Evolutionary conservation across 2,329 filamentous ascomycete genomes (phyloP), one percentile per base, ranked within the genome.

Genomic region (Escovopsis sp.): DNA sequence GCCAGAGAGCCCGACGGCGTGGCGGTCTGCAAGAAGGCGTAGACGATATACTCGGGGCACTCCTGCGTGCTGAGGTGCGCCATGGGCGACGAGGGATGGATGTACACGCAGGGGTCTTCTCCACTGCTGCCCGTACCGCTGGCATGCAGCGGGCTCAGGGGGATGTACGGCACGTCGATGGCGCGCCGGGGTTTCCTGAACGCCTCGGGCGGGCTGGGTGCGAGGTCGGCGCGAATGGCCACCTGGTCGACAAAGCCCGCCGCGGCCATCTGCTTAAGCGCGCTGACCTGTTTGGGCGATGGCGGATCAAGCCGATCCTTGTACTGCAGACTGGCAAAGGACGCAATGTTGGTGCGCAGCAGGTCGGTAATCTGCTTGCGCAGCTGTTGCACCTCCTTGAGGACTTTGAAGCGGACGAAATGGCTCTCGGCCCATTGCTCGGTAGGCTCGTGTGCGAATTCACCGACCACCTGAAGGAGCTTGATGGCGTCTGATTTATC

Each of bases 241-340:
- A 98, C 72, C 46, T 94, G 82, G 56, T 98, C 90, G 49, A 96
- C 76, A 60, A 94, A 96, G 1, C 88, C 90, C 0, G 85, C 80
- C 0, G 88, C 84, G 16, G 84, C 76, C 60, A 96, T 92, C 52
- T 94, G 84, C 55, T 92, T 93, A 19, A 98, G 65, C 1, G 84
- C 76, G 32, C 77, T 76, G 19, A 92, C 63, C 50, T 86, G 79
- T 44, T 76, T 79, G 6, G 75, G 61, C 0, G 72, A 70, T 0
- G 75, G 75, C 1, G 66, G 63, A 33, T 68, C 62, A 3, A 79
- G 62, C 46, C 65, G 68, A 21, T 75, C 71, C 36, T 66, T 56
- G 43, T 68, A 70, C 36, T 61, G 60, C 25, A 63, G 69, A 62
- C 51, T 76, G 52, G 53, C 71, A 57, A 60, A 88, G 45, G 58